These are phyloP conservation scores for Russula sp. DNA, from an alignment of 768 basidiomycete genomes.

Conservation along the genomic window DNA sequence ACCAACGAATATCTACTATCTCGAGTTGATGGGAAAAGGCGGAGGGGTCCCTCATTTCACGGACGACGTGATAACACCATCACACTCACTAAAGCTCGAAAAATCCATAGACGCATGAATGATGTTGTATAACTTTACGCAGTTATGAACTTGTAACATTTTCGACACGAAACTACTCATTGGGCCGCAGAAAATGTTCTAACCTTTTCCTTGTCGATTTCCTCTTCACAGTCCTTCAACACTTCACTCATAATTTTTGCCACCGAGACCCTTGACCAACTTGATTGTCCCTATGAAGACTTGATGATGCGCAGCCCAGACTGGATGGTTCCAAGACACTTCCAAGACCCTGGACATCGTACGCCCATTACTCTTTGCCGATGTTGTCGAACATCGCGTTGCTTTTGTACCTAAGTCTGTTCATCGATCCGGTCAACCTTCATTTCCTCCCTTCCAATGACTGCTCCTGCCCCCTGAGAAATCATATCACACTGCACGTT, in stretches of 20 bases:
- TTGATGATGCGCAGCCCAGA: background rate
- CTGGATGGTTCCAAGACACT: background rate
- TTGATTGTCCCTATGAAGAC: no score
- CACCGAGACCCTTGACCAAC: no score
- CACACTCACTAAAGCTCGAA: background rate
- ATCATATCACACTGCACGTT: background rate
- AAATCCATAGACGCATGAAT: background rate
- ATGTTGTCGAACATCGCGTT: no score
- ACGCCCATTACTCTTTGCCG: no score
- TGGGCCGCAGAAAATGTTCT: no score
- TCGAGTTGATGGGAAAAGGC: background rate
- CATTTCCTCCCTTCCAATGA: background rate
- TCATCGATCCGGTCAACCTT: background rate
- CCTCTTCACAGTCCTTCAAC: no score
- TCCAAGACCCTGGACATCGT: background rate
- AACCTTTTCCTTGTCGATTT: no score
- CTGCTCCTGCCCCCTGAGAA: background rate
- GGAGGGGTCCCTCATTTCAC: background rate
- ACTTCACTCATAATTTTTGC: no score
- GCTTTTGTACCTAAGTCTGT: no score
- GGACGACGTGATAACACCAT: background rate
- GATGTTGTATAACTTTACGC: background rate
- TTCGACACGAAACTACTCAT: background rate
- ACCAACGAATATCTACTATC: background rate
- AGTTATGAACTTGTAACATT: background rate